Percentiles rank a stretch among this genome's conserved stretches.
phyloP scores from a whole-genome alignment of 495 filamentous ascomycete species.

The Pseudomonodictys pantanalensis region DNA sequence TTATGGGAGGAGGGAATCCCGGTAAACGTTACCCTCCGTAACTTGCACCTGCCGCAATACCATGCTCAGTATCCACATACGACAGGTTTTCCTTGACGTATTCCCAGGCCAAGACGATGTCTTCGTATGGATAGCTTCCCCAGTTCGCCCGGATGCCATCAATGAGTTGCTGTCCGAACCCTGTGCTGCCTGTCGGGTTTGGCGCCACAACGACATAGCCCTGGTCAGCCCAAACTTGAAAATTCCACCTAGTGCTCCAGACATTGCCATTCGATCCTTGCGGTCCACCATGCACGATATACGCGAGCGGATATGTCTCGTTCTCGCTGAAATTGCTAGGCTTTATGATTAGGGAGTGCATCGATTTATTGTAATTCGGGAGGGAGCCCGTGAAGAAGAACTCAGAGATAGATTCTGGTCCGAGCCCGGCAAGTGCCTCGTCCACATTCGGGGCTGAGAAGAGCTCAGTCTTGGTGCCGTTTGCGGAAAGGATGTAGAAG shows the following conservation, averaged over 20 bases:
- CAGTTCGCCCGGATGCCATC: constrained; percentile 51
- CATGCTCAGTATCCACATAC: constrained; percentile 51
- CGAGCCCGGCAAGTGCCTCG: constrained; percentile 28
- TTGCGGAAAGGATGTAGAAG: constrained; percentile 39
- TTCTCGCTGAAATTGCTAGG: constrained; percentile 47
- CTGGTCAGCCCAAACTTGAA: constrained; percentile 55
- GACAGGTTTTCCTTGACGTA: constrained; percentile 49
- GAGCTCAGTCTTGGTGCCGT: constrained; percentile 33
- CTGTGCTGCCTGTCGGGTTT: constrained; percentile 53
- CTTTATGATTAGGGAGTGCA: constrained; percentile 49
- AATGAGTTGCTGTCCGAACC: constrained; percentile 50
- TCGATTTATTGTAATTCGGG: constrained; percentile 19
- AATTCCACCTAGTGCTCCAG: constrained; percentile 54
- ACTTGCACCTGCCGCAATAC: constrained; percentile 51
- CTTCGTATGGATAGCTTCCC: constrained; percentile 56
- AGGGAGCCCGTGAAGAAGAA: constrained; percentile 38
- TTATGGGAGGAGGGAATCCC: constrained; percentile 26
- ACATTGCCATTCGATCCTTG: constrained; percentile 50
- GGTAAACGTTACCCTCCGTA: constrained; percentile 34
- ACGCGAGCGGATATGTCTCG: constrained; percentile 52
- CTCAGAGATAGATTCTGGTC: constrained; percentile 37
- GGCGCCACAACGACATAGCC: constrained; percentile 56
- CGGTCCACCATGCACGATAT: constrained; percentile 55
- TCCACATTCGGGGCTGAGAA: constrained; percentile 36
- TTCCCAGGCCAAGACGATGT: constrained; percentile 52